Conservation (phyloP, 495 filamentous ascomycete genomes). For the Amorphotheca resinae region DNA sequence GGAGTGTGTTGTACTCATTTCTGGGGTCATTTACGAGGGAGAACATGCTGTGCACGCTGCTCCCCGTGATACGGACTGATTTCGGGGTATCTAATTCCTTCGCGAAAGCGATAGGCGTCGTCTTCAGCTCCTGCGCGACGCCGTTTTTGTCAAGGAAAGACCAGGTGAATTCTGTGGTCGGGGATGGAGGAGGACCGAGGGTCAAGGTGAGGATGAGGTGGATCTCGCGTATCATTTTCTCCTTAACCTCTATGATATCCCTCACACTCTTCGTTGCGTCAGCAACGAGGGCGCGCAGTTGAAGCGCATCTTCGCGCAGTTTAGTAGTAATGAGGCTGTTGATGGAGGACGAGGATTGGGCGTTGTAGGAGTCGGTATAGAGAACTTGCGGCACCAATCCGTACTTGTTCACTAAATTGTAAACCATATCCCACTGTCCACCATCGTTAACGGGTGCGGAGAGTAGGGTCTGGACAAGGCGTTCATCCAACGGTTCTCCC, state of each 20-base stretch:
- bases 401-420: slow-evolving; percentile 75
- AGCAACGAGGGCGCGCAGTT: slow-evolving; percentile 41
- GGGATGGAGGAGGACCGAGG: slow-evolving; percentile 62
- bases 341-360: slow-evolving; percentile 53
- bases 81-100: slow-evolving; percentile 35
- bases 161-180: slow-evolving; percentile 59
- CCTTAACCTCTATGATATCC: slow-evolving; percentile 41
- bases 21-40: slow-evolving; percentile 77
- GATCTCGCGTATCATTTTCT: slow-evolving; percentile 63
- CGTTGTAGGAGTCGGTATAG: slow-evolving; percentile 63
- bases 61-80: slow-evolving; percentile 31
- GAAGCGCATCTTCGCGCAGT: slow-evolving; percentile 67
- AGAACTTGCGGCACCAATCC: slow-evolving; percentile 67
- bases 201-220: slow-evolving; percentile 66
- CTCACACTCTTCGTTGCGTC: slow-evolving; percentile 3
- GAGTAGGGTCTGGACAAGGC: slow-evolving; percentile 56
- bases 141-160: slow-evolving; percentile 58
- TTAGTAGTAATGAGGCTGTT: slow-evolving; percentile 71
- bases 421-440: slow-evolving; percentile 89
- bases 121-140: slow-evolving; percentile 41
- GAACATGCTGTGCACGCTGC: slow-evolving; percentile 48
- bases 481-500: slow-evolving; percentile 50
- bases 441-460: slow-evolving; percentile 61
- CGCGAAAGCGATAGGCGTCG: slow-evolving; percentile 57
- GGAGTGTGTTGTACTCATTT: slow-evolving; percentile 51